Percentiles rank a stretch among this genome's conserved stretches.
These are phyloP conservation scores for Arachis hypogaea DNA, from an alignment of 306 rosid genomes.

Conservation along the genomic window DNA sequence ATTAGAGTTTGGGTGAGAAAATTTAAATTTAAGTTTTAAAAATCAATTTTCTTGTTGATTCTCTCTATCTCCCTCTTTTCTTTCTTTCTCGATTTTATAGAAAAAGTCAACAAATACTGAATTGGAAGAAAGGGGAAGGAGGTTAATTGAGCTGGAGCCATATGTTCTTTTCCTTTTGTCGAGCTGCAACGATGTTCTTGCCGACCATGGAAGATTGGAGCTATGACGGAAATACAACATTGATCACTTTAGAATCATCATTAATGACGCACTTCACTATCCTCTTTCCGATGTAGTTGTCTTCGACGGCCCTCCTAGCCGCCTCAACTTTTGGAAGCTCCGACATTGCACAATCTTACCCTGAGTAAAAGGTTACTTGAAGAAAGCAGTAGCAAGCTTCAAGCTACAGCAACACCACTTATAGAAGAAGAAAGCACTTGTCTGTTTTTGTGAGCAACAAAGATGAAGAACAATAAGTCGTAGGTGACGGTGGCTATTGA, in stretches of 20 bases:
- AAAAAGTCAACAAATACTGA: constrained; percentile 48
- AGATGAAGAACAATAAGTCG: no score
- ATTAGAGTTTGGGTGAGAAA: no score
- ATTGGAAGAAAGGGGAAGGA: constrained; percentile 94
- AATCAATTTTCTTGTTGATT: no score
- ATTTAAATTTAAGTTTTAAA: no score
- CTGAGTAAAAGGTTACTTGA: background rate
- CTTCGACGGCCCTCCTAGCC: constrained; percentile 85
- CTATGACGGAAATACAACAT: constrained; percentile 66
- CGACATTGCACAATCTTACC: constrained; percentile 57
- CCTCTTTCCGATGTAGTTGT: constrained; percentile 76
- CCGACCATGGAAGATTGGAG: constrained; percentile 76
- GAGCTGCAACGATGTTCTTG: constrained; percentile 71
- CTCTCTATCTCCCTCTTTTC: no score
- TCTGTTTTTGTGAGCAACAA: no score
- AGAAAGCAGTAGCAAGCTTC: no score
- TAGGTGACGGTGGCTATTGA: no score
- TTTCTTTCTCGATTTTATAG: background rate
- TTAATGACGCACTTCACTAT: constrained; percentile 64
- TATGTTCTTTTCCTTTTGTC: constrained; percentile 90
- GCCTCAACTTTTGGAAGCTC: constrained; percentile 98
- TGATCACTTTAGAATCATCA: constrained; percentile 83
- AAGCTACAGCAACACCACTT: no score
- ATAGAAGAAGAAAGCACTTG: no score
- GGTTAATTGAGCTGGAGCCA: constrained; percentile 91